Percentiles rank a stretch among this genome's conserved stretches.
Conservation (phyloP, 2,329 filamentous ascomycete genomes). For the Diaporthe longicolla region DNA sequence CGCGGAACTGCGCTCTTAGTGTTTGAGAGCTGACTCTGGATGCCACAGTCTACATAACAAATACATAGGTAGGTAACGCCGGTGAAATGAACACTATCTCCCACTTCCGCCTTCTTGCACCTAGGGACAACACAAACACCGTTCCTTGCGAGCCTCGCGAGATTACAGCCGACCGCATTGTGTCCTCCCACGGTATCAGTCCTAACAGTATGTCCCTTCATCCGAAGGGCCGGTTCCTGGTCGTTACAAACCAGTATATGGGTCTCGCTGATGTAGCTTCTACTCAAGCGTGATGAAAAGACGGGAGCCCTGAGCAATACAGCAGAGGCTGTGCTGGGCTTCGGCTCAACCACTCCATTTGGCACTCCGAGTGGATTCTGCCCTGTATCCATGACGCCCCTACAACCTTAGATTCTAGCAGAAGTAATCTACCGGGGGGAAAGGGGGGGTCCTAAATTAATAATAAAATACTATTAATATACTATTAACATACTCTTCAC, state of each 20-base stretch:
- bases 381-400: constrained; percentile 50
- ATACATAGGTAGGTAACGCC: no score
- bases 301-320: constrained; percentile 49
- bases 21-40: no score
- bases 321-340: constrained; percentile 47
- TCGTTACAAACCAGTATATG: constrained; percentile 59
- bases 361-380: constrained; percentile 47
- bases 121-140: no score
- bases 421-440: no score
- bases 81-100: no score
- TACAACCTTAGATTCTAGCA: background rate
- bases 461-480: no score
- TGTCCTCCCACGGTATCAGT: constrained; percentile 52
- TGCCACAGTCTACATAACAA: no score
- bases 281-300: constrained; percentile 51
- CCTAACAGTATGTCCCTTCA: constrained; percentile 64
- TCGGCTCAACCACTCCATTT: background rate
- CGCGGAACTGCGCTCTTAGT: no score
- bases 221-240: constrained; percentile 53
- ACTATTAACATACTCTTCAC: no score
- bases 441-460: no score
- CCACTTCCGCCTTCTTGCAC: no score
- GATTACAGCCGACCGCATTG: constrained; percentile 50
- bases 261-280: constrained; percentile 57
- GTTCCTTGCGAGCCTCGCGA: constrained; percentile 18